Percentiles rank a stretch among this genome's conserved stretches.
Evolutionary conservation across 768 basidiomycete genomes (phyloP).

Genomic region (Sarcomyxa edulis): DNA sequence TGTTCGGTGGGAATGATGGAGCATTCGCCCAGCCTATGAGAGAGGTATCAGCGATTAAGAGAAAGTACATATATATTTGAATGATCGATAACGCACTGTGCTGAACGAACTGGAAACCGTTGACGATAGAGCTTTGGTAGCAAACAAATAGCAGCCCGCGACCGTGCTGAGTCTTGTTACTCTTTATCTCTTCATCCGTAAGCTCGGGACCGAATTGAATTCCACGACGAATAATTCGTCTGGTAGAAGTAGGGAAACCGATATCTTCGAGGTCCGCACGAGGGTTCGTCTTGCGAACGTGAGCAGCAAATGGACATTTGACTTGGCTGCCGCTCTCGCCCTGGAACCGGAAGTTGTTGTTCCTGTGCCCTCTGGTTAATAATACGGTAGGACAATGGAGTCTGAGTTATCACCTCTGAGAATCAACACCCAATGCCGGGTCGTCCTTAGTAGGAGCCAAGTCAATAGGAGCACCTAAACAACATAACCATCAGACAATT

Average conservation of each 20-base stretch:
- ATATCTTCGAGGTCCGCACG: conserved; percentile 34
- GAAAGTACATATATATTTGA: too few species aligned
- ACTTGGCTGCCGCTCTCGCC: conserved; percentile 16
- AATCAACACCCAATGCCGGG: conserved; percentile 26
- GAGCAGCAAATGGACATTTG: conserved; percentile 43
- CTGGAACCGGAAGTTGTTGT: conserved; percentile 5
- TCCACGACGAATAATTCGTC: conserved; percentile 3
- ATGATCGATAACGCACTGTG: conserved; percentile 22
- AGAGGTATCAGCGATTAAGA: too few species aligned
- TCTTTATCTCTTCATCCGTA: conserved; percentile 27
- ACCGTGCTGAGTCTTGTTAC: conserved; percentile 34
- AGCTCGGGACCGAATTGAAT: conserved; percentile 50
- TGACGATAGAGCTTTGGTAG: conserved; percentile 34
- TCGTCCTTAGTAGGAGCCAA: conserved; percentile 39
- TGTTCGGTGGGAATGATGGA: conserved; percentile 26
- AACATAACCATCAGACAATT: neutral
- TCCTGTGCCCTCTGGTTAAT: conserved; percentile 9
- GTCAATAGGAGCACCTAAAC: conserved; percentile 40
- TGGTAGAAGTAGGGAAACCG: conserved; percentile 12
- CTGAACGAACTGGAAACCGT: conserved; percentile 39
- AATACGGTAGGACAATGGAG: conserved; percentile 2
- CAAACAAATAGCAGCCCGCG: conserved; percentile 44
- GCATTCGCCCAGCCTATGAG: conserved; percentile 35
- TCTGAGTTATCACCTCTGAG: conserved; percentile 25
- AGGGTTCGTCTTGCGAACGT: conserved; percentile 41